Evolutionary conservation across 192 early-diverging fungal species (phyloP).

Genomic region (Umbelopsis vinacea): DNA sequence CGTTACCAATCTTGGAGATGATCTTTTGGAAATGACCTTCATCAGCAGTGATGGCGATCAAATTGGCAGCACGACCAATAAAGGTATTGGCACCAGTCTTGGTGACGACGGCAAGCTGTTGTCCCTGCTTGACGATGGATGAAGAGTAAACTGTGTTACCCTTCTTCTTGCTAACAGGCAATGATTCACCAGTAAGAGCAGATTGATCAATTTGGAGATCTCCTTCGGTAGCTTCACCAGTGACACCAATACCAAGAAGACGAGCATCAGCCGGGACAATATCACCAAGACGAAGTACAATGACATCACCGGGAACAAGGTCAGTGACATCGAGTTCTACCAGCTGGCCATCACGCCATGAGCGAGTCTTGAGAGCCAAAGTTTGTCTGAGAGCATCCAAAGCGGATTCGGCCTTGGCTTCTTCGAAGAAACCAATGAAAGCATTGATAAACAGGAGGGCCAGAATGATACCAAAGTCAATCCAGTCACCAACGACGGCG

Average conservation of each 20-base stretch:
- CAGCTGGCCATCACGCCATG: conserved; percentile 78
- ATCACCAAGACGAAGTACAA: conserved; percentile 85
- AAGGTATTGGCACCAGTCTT: conserved; percentile 90
- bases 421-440: conserved; percentile 91
- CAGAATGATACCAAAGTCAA: conserved; percentile 85
- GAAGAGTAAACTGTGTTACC: conserved; percentile 86
- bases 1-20: conserved; percentile 91
- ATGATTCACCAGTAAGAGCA: conserved; percentile 89
- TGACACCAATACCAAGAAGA: conserved; percentile 71
- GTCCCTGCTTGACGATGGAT: conserved; percentile 90
- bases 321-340: conserved; percentile 67
- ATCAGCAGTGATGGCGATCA: conserved; percentile 84
- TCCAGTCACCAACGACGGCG: conserved; percentile 67
- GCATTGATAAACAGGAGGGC: conserved; percentile 86
- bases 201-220: conserved; percentile 88
- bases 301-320: conserved; percentile 88
- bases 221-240: conserved; percentile 68
- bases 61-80: conserved; percentile 87
- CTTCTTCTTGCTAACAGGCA: conserved; percentile 82
- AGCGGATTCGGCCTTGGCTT: conserved; percentile 91
- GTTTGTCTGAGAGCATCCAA: conserved; percentile 95
- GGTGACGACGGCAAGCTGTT: conserved; percentile 85
- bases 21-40: conserved; percentile 96
- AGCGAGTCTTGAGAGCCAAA: conserved; percentile 83
- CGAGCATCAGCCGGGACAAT: conserved; percentile 89